Conservation (phyloP, 768 basidiomycete genomes). For the Rhodotorula sphaerocarpa region DNA sequence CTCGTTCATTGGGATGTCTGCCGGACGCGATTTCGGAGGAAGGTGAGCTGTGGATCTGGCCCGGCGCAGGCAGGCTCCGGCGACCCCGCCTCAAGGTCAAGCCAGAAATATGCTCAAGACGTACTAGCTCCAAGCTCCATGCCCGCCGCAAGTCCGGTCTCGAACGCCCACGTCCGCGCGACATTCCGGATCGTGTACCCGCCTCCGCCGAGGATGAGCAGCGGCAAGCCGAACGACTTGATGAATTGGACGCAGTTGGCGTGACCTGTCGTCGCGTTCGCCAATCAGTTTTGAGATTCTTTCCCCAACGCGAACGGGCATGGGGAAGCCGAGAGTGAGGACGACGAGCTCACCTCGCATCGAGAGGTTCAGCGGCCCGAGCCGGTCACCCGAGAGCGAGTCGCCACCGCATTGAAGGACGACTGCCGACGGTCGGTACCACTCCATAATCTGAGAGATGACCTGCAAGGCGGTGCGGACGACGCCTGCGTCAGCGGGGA, state of each 20-base stretch:
- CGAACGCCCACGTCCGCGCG: constrained; percentile 92
- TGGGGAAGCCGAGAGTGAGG: no score
- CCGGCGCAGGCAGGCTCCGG: no score
- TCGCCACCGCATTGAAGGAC: constrained; percentile 97
- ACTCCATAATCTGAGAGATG: constrained; percentile 85
- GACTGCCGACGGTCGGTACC: constrained; percentile 86
- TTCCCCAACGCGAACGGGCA: no score
- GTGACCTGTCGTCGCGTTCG: constrained; percentile 55
- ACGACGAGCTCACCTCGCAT: constrained; percentile 63
- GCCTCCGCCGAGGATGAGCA: constrained; percentile 90
- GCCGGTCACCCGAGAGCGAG: constrained; percentile 88
- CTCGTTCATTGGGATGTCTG: constrained; percentile 95
- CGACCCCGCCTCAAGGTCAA: no score
- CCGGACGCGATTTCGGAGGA: not conserved
- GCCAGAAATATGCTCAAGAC: constrained; percentile 17
- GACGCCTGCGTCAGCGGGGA: not conserved
- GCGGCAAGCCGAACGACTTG: constrained; percentile 86
- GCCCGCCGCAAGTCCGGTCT: constrained; percentile 96
- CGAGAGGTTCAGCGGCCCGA: constrained; percentile 90
- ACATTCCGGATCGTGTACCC: constrained; percentile 99
- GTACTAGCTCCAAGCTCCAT: constrained; percentile 79
- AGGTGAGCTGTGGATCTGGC: no score
- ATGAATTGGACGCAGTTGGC: constrained; percentile 96
- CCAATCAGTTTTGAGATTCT: no score
- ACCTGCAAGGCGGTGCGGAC: constrained; percentile 54